Evolutionary conservation across 805 yeast species (phyloP), one percentile per base, ranked within the genome.

Genomic region (Candida ulmi): DNA sequence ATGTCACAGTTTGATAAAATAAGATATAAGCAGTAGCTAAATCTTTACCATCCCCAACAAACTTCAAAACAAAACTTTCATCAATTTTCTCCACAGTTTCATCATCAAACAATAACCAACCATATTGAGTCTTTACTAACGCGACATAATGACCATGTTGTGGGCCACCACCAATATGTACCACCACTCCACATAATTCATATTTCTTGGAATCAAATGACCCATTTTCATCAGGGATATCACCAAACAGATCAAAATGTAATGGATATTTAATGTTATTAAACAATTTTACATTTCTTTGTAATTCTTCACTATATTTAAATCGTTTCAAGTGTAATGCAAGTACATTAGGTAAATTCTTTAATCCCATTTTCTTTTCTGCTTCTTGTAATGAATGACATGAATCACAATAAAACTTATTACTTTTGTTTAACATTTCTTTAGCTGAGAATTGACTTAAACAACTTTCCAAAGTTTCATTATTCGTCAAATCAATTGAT

Each of bases 151-250:
- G 99, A 0, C 99, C 99, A 62, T 90, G 96, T 66, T 88, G 88
- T 1, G 98, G 97, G 0, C 98, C 97, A 4, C 96, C 95, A 6
- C 99, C 99, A 49, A 93, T 80, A 57, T 93, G 99, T 11, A 93
- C 88, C 11, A 93, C 93, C 32, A 91, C 80, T 0, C 91, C 87
- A 46, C 79, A 83, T 37, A 93, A 64, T 52, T 90, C 96, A 54
- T 88, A 93, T 16, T 80, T 68, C 50, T 75, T 76, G 47, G 76
- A 76, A 2, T 42, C 46, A 16, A 48, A 50, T 2, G 75, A 69
- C 13, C 67, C 61, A 18, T 62, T 63, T 51, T 74, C 76, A 34
- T 72, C 72, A 0, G 88, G 76, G 24, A 91, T 80, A 53, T 80
- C 55, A 21, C 46, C 43, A 18, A 51, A 43, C 57, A 68, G 73